Conservation (phyloP, 257 asterid species). For the Vinca minor region DNA sequence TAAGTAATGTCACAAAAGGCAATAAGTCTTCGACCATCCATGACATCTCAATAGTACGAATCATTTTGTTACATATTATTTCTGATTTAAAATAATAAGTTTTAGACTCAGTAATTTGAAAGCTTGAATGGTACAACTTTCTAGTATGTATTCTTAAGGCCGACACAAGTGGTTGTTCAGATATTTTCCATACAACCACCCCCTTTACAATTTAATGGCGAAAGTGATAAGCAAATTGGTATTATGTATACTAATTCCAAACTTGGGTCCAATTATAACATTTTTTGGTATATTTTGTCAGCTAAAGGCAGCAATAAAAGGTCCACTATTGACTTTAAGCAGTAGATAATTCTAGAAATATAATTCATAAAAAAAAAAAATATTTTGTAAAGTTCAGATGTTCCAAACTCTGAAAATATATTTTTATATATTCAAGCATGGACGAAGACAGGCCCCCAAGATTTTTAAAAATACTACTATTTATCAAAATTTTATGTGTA, state of each 20-base stretch:
- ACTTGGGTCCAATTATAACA: constrained; percentile 6
- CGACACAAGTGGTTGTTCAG: not conserved
- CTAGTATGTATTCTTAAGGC: not conserved
- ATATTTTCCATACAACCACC: not conserved
- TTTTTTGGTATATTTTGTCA: constrained; percentile 7
- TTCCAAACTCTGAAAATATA: constrained; percentile 5
- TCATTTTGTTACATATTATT: too few species aligned
- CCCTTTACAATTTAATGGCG: constrained; percentile 18
- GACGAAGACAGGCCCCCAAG: too few species aligned
- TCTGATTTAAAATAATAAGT: too few species aligned
- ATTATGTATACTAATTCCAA: not conserved
- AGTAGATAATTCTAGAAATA: constrained; percentile 10
- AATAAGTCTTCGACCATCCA: not conserved
- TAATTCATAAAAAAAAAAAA: too few species aligned
- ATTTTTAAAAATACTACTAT: too few species aligned
- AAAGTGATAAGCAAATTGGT: constrained; percentile 9
- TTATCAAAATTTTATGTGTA: too few species aligned
- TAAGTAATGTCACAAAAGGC: not conserved
- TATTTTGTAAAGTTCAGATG: constrained; percentile 1
- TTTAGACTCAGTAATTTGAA: not conserved
- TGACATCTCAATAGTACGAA: not conserved
- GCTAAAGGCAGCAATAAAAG: constrained; percentile 3
- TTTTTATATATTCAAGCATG: not conserved
- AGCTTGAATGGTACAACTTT: not conserved
- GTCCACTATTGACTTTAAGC: constrained; percentile 21